Percentiles rank a stretch among this genome's conserved stretches.
These are phyloP conservation scores for Marsdenia floribunda DNA, from an alignment of 257 asterid genomes.

Conservation along the genomic window DNA sequence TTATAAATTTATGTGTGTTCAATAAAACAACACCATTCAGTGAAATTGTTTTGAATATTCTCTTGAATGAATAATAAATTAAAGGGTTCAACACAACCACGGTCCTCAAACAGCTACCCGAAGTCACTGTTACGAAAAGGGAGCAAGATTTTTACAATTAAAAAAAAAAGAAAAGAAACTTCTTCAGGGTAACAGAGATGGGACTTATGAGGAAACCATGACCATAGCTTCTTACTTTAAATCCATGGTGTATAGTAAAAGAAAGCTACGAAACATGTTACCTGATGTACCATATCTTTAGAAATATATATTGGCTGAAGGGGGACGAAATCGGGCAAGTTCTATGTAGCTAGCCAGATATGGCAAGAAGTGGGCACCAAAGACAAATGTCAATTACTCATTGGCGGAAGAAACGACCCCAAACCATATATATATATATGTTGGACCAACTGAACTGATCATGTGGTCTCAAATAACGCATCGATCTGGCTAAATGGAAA, in stretches of 20 bases:
- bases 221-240: constrained; percentile 33
- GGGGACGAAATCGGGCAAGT: constrained; percentile 7
- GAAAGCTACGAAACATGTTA: constrained; percentile 49
- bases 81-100: too few species aligned
- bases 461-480: constrained; percentile 11
- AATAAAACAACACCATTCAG: too few species aligned
- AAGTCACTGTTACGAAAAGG: constrained; percentile 20
- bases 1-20: too few species aligned
- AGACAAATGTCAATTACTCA: background rate
- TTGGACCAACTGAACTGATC: constrained; percentile 4
- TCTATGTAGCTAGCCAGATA: background rate
- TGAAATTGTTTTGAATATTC: too few species aligned
- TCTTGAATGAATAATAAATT: too few species aligned
- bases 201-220: constrained; percentile 37
- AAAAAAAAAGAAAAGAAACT: background rate
- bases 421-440: background rate
- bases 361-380: constrained; percentile 7
- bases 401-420: background rate
- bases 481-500: background rate
- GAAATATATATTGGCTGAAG: background rate
- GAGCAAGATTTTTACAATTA: constrained; percentile 16
- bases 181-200: constrained; percentile 32
- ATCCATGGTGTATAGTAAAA: constrained; percentile 46
- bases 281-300: constrained; percentile 13
- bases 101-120: too few species aligned